Evolutionary conservation across 306 rosid genomes (phyloP), one percentile per base, ranked within the genome.

Genomic region (Cicer bijugum): DNA sequence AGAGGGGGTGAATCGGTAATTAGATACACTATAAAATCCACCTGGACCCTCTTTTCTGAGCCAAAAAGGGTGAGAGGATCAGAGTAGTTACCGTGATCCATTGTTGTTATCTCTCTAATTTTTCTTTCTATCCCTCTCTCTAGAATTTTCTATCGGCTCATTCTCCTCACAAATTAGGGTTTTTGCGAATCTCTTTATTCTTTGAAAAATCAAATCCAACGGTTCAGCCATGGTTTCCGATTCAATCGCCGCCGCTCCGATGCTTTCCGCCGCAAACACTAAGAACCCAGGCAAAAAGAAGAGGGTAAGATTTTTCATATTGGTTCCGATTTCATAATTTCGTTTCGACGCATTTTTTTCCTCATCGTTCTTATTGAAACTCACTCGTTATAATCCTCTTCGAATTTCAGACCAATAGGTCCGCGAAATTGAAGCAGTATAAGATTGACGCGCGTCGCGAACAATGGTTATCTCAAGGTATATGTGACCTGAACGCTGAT

Each of bases 371-470:
- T 12, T 35, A 16, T 7, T 2, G 47, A 35, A 6, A 8, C 43
- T 48, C 33, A 16, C 10, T 35, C 37, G 28, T 46, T 64, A 53
- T 42, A 28, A 48, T 38, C 28, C 40, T 51, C 59, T 44, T 28
- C 4, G 16, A n/a, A 15, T 84, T 79, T 65, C 88, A 94, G 99
- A 91, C 88, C 28, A 86, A 84, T 44, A 88, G 93, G 90, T 83
- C 94, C 4, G 97, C 99, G 3, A 94, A 94, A 94, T 86, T 94
- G 94, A 94, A 94, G 88, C 97, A 91, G 84, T 82, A 91, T 72
- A 94, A 94, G 86, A 91, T 91, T 71, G 97, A 94, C 65, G 97
- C 89, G 51, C 99, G 99, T 74, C 96, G 99, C 16, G 99, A 94
- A 76, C 99, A 94, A 82, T 94, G 97, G 99, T 85, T 94, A 42